A percentile compares a stretch with the other conserved stretches of the same genome.
Evolutionary conservation across 768 basidiomycete genomes (phyloP).

Genomic region (Calocybe cyanea): DNA sequence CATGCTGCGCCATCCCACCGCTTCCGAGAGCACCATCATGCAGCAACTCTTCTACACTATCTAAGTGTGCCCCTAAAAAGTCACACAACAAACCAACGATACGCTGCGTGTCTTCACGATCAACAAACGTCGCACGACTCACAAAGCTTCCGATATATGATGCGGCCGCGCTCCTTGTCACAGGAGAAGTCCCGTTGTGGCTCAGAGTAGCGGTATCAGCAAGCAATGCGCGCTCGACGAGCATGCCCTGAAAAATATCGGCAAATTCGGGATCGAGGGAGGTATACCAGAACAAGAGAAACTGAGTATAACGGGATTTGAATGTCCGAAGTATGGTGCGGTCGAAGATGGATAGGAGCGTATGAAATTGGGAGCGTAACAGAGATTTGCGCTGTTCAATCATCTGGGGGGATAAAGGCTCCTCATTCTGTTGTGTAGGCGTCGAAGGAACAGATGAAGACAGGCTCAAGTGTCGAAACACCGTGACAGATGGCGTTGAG

Average conservation of each 20-base stretch:
- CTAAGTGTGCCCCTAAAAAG: slow-evolving; percentile 75
- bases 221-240: slow-evolving; percentile 88
- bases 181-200: slow-evolving; percentile 45
- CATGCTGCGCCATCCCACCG: slow-evolving; percentile 39
- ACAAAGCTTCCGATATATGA: slow-evolving; percentile 93
- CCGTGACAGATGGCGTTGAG: slow-evolving; percentile 4
- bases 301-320: slow-evolving; percentile 96
- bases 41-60: slow-evolving; percentile 55
- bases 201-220: slow-evolving; percentile 14
- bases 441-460: slow-evolving; percentile 18
- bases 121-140: slow-evolving; percentile 84
- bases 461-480: slow-evolving; percentile 12
- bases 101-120: slow-evolving; percentile 64
- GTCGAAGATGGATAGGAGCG: slow-evolving; percentile 91
- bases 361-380: slow-evolving; percentile 69
- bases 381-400: slow-evolving; percentile 25
- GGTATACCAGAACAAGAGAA: slow-evolving; percentile 93
- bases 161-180: slow-evolving; percentile 88
- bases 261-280: slow-evolving; percentile 86
- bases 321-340: slow-evolving; percentile 92
- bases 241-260: slow-evolving; percentile 90
- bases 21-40: slow-evolving; percentile 30
- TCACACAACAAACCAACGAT: slow-evolving; percentile 85
- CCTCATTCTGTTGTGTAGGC: slow-evolving; percentile 6
- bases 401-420: slow-evolving; percentile 10